Evolutionary conservation across 106 monocot species (phyloP), one percentile per base, ranked within the genome.

Genomic region (Xerophyta viscosa): DNA sequence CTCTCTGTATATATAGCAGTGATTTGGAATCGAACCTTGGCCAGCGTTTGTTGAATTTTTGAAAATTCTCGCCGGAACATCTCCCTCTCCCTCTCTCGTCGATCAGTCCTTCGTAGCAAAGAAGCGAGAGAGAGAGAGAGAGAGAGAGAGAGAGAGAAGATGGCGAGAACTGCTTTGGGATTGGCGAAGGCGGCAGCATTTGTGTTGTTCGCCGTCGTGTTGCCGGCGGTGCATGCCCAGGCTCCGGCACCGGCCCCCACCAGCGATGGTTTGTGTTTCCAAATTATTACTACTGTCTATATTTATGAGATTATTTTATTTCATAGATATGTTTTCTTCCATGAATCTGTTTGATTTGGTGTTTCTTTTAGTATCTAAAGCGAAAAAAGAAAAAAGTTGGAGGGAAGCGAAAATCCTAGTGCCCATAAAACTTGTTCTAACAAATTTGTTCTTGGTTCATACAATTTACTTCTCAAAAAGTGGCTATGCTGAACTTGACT

Each of bases 231-330:
- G 36, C 62, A 50, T 2, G 67, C 62, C 33, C 68, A 67, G 57
- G 67, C 63, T 26, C 74, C 74, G 31, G 74, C 74, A 7, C 74
- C 67, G 8, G 74, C 67, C 0, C 67, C 67, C 10, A 44, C 67
- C 48, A 74, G 67, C 42, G 74, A 67, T 49, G 74, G 67, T 74
- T 27, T 23, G 56, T 48, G 1, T 21, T 42, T 52, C 8, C 7
- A 2, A 21, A 39, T 39, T 39, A 12, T 39, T 7, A 39, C 15
- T 39, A 12, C 1, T 2, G 1, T 39, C 15, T 39, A 3, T 7
- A 39, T 39, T 39, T 7, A 39, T 9, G 5, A n/a, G 20, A 37
- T 39, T 3, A 37, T 23, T 41, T 13, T 37, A 8, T 39, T 13
- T 23, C 20, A 1, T 24, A 11, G 19, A 8, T 22, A 5, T 5